Base-by-base conservation (phyloP, 116 monocot genomes). In the Dioscorea cayenensis region DNA sequence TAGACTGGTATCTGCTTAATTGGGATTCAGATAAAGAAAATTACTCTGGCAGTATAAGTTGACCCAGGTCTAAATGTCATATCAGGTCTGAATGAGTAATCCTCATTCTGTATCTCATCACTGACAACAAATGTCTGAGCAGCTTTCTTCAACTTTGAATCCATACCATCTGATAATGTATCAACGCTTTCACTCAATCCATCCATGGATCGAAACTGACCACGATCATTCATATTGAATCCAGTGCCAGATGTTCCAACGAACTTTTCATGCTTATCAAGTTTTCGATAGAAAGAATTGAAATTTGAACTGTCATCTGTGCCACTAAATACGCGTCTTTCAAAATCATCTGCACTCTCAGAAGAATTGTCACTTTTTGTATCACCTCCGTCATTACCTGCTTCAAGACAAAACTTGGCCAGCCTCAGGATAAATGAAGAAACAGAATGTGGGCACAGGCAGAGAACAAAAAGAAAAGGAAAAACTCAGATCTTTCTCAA, bases 31-130 rank as follows among this genome's bases (percentile, higher is more conserved):
- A 12, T 43, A 43, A 43, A 43, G 43, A 43, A 43, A 43, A 43
- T 50, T 72, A 83, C 79, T 72, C 49, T 71, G 37, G 51, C 19
- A 76, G 72, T 79, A 48, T 76, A 79, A 28, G 70, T 83, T 12
- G 60, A 72, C 2, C 85, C 85, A 21, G 27, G 58, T 32, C 11
- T 28, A 66, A 78, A 89, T 11, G 4, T 73, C 48, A 80, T 71
- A 76, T 89, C 89, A 3, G 85, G 89, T 66, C 89, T 79, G 69
- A 76, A 85, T 51, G 72, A 43, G 71, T 89, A 80, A 52, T 83
- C 78, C 1, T 85, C 82, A 50, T 80, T 49, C 2, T 77, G 61
- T 17, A 75, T 63, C 67, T 83, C 80, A 37, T 81, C 85, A 27
- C 63, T 82, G 28, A 58, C 49, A 11, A 66, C 61, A 62, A 83